Evolutionary conservation across 2,329 filamentous ascomycete species (phyloP).

Genomic region (Fonsecaea pedrosoi): DNA sequence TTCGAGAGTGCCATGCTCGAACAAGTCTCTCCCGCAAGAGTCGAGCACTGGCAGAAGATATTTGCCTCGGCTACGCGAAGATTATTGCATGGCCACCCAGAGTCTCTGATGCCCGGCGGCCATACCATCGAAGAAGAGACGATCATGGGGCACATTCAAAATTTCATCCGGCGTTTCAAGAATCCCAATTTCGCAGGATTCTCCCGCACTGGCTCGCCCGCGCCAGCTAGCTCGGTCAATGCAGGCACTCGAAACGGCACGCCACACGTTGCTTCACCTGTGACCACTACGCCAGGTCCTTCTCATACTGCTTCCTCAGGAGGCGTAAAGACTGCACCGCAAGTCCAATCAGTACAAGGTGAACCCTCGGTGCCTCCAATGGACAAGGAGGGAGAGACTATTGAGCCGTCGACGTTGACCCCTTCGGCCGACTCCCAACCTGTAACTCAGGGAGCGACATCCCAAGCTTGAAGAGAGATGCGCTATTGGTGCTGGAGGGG

Average conservation of each 20-base stretch:
- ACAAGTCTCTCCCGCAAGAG: slow-evolving; percentile 31
- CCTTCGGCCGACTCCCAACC: not conserved
- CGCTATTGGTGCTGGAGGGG: not conserved
- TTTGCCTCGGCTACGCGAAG: slow-evolving; percentile 38
- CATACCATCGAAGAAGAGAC: slow-evolving; percentile 37
- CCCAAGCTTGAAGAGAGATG: not conserved
- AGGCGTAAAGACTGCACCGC: not conserved
- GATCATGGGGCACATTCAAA: slow-evolving; percentile 37
- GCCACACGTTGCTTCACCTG: slow-evolving; percentile 9
- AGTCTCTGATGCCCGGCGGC: slow-evolving; percentile 32
- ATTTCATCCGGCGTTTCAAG: slow-evolving; percentile 36
- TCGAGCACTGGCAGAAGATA: slow-evolving; percentile 34
- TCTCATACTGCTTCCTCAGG: not conserved
- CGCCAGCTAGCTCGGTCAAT: slow-evolving; percentile 9
- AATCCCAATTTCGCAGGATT: slow-evolving; percentile 39
- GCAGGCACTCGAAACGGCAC: not conserved
- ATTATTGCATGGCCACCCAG: slow-evolving; percentile 34
- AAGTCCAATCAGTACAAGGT: slow-evolving; percentile 1
- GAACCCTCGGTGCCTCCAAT: not conserved
- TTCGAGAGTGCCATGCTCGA: slow-evolving; percentile 37
- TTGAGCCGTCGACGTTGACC: not conserved
- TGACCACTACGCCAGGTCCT: not conserved
- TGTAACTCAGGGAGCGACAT: not conserved
- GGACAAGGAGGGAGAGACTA: not conserved
- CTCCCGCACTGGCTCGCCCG: slow-evolving; percentile 29